Base-by-base conservation (phyloP, 257 asterid genomes). In the Cruciata laevipes region DNA sequence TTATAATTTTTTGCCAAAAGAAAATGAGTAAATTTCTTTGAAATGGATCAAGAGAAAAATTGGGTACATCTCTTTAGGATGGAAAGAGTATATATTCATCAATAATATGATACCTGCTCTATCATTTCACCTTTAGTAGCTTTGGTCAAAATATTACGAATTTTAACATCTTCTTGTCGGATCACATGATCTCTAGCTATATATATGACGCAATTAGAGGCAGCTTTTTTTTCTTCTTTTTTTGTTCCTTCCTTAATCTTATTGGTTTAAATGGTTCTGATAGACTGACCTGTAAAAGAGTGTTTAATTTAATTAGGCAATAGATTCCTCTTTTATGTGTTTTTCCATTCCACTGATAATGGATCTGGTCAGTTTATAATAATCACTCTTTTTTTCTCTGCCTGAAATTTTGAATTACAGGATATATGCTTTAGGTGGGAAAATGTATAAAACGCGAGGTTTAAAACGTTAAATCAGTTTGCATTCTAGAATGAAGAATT, bases 71-170 rank as follows among this genome's bases (percentile, higher is more conserved):
- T n/a, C n/a, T n/a, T n/a, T n/a, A n/a, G n/a, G n/a, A n/a, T n/a
- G n/a, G n/a, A n/a, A n/a, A n/a, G n/a, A n/a, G n/a, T n/a, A n/a
- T n/a, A n/a, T n/a, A 23, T 61, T 20, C 63, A 20, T 61, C 63
- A 70, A 70, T 31, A 47, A 61, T 49, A 31, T 18, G 51, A 42
- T 44, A 61, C 74, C 74, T 61, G 32, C 68, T 70, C 68, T 70
- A 69, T 59, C 58, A n/a, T n/a, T n/a, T n/a, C n/a, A 62, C 55
- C 59, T 6, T 14, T 47, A 32, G 49, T 3, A 13, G 68, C 25
- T 58, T 44, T 44, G 53, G 35, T 44, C 33, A 17, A 70, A 31
- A 70, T 10, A 9, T 7, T 12, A 47, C 5, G 17, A 18, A 40
- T 24, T 2, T 4, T 18, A 40, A 11, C 23, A 40, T 69, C 11